phyloP scores from a whole-genome alignment of 2,329 filamentous ascomycete species.

The Neofusicoccum sp. region DNA sequence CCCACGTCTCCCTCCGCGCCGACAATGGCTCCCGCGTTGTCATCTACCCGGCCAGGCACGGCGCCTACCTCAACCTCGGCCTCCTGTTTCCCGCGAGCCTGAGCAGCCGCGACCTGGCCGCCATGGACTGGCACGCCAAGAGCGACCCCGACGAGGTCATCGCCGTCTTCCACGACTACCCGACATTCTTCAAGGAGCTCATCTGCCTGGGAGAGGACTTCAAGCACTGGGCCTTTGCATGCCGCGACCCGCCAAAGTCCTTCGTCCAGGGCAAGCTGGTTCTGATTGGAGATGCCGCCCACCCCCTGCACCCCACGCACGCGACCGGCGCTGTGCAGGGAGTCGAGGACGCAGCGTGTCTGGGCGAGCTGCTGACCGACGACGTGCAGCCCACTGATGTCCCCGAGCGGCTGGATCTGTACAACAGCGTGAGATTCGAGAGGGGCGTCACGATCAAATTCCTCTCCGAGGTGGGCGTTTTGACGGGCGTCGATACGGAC shows the following conservation, averaged over 20 bases:
- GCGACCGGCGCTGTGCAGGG: constrained; percentile 20
- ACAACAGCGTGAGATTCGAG: constrained; percentile 21
- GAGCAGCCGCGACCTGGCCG: background rate
- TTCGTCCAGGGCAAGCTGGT: constrained; percentile 16
- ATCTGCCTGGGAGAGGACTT: constrained; percentile 8
- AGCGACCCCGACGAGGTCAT: constrained; percentile 8
- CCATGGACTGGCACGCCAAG: constrained; percentile 7
- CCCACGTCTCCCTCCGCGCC: background rate
- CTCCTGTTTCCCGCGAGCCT: constrained; percentile 5
- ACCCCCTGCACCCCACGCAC: constrained; percentile 20
- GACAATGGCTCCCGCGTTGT: background rate
- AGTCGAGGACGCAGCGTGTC: constrained; percentile 20
- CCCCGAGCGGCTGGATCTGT: constrained; percentile 14
- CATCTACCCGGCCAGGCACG: constrained; percentile 5
- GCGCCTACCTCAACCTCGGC: constrained; percentile 9
- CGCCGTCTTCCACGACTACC: constrained; percentile 2
- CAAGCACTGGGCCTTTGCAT: constrained; percentile 11
- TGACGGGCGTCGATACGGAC: background rate
- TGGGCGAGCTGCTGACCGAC: constrained; percentile 18
- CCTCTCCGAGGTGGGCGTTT: constrained; percentile 4
- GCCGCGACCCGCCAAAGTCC: background rate
- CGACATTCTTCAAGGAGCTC: constrained; percentile 8
- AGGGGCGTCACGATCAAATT: constrained; percentile 19
- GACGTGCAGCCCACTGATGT: constrained; percentile 12
- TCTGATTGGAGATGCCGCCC: constrained; percentile 20